Evolutionary conservation across 805 yeast genomes (phyloP).

Genomic region (Zygotorulaspora danielsina): DNA sequence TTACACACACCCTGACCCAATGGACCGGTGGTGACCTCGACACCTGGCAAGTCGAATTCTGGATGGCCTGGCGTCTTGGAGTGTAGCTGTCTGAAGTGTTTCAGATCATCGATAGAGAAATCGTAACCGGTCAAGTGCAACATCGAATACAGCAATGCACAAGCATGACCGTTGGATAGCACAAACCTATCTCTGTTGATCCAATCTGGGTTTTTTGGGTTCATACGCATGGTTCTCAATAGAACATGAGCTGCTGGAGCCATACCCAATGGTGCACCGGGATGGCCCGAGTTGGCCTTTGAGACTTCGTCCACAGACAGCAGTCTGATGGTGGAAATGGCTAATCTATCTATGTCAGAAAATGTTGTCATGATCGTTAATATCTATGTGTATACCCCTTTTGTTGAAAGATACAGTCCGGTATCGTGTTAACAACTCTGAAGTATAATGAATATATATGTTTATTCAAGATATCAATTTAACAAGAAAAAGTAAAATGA

Average conservation of each 20-base stretch:
- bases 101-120: constrained; percentile 71
- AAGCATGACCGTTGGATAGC: constrained; percentile 93
- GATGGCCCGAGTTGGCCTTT: constrained; percentile 94
- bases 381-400: constrained; percentile 3
- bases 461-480: background rate
- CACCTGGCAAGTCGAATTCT: constrained; percentile 85
- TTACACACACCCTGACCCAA: constrained; percentile 96
- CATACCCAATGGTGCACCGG: constrained; percentile 98
- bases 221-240: constrained; percentile 75
- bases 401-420: no score
- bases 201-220: constrained; percentile 91
- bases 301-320: constrained; percentile 84
- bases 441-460: background rate
- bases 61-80: constrained; percentile 98
- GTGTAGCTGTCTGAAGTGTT: constrained; percentile 81
- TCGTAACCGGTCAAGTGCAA: constrained; percentile 84
- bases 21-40: constrained; percentile 98
- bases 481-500: background rate
- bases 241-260: constrained; percentile 93
- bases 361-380: constrained; percentile 38
- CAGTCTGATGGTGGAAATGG: constrained; percentile 83
- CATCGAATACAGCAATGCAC: constrained; percentile 81
- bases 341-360: constrained; percentile 62
- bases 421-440: no score
- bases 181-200: constrained; percentile 93